phyloP scores from a whole-genome alignment of 2,329 filamentous ascomycete species.

The Penicillium hesseltinei region DNA sequence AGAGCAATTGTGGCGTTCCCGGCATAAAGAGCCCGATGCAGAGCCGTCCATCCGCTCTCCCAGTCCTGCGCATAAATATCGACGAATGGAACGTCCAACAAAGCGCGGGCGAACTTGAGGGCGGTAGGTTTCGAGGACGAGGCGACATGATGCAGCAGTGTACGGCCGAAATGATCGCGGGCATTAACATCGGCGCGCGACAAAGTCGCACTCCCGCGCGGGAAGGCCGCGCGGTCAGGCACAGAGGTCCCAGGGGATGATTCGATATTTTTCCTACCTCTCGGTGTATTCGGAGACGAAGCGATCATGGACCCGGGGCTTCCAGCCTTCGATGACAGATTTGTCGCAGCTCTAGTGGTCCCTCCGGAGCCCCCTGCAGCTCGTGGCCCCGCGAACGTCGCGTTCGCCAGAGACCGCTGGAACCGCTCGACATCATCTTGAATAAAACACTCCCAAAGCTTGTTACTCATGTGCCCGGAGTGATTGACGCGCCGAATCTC shows the following conservation, averaged over 20 bases:
- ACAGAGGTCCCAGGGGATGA: constrained; percentile 49
- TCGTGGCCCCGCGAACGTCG: constrained; percentile 44
- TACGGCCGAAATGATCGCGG: constrained; percentile 77
- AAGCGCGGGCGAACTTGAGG: constrained; percentile 69
- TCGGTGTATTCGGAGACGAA: constrained; percentile 44
- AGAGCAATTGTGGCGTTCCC: constrained; percentile 86
- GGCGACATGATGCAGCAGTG: constrained; percentile 78
- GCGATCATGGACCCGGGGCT: constrained; percentile 31
- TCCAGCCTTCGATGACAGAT: constrained; percentile 25
- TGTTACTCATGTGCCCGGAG: constrained; percentile 79
- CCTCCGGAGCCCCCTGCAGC: constrained; percentile 26
- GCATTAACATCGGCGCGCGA: constrained; percentile 74
- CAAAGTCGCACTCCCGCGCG: constrained; percentile 36
- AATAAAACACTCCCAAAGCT: constrained; percentile 94
- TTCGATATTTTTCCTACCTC: constrained; percentile 46
- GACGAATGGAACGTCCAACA: constrained; percentile 77
- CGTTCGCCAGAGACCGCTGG: constrained; percentile 77
- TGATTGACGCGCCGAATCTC: constrained; percentile 38
- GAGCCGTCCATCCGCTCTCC: constrained; percentile 93
- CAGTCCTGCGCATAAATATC: constrained; percentile 84
- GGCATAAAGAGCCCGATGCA: constrained; percentile 86
- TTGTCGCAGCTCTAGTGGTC: constrained; percentile 15
- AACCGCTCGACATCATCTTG: constrained; percentile 97
- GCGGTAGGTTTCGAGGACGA: constrained; percentile 71
- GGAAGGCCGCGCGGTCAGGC: constrained; percentile 38